Conservation (phyloP, 176 grass and related monocot species). For the Guadua angustifolia region DNA sequence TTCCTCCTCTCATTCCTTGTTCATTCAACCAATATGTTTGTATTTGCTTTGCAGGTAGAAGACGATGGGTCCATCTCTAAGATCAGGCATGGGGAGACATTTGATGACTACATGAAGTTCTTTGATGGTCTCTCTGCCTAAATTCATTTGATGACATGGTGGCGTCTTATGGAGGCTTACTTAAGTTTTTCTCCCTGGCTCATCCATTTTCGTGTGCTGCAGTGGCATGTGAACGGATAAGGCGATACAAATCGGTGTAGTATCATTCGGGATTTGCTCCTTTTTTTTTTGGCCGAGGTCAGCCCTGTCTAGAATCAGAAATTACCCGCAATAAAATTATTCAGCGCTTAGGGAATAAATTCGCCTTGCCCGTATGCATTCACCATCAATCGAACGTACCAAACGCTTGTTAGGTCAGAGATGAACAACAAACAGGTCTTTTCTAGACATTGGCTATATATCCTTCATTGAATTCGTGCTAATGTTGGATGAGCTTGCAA, state of each 20-base stretch:
- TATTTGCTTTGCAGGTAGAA: constrained; percentile 53
- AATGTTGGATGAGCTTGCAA: not conserved
- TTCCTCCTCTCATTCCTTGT: not conserved
- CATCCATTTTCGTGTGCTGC: not conserved
- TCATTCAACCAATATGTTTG: not conserved
- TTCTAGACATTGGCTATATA: too few species aligned
- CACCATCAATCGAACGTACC: too few species aligned
- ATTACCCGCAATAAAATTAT: not conserved
- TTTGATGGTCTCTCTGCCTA: constrained; percentile 76
- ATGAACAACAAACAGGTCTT: too few species aligned
- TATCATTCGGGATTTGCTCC: not conserved
- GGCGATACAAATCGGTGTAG: not conserved
- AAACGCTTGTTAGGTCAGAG: not conserved
- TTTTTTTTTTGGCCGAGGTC: not conserved
- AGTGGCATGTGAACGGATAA: not conserved
- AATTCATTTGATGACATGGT: not conserved
- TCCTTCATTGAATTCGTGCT: not conserved
- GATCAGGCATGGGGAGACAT: constrained; percentile 82
- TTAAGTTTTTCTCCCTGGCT: not conserved
- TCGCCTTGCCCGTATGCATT: not conserved
- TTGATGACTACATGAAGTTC: constrained; percentile 85
- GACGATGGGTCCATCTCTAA: constrained; percentile 66
- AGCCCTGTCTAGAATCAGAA: not conserved
- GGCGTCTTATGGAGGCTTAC: not conserved
- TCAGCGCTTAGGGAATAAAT: not conserved